Percentiles rank a stretch among this genome's conserved stretches.
Conservation (phyloP, 805 yeast species). For the Jamesozyma spencerorum region DNA sequence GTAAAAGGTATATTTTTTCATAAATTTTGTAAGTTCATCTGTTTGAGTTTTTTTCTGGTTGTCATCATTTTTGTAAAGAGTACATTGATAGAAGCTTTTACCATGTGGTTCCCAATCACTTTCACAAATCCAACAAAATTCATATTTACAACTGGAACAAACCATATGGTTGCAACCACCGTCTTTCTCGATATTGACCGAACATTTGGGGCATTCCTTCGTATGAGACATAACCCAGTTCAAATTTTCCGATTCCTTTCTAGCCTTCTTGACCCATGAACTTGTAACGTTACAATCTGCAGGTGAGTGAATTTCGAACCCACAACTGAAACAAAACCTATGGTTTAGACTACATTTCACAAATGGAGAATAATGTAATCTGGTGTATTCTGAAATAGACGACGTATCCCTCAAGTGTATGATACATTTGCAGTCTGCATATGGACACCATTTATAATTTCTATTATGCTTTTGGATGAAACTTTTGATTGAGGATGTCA, state of each 20-base stretch:
- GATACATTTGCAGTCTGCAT: slow-evolving; percentile 63
- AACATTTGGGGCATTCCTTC: slow-evolving; percentile 77
- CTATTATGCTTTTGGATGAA: slow-evolving; percentile 44
- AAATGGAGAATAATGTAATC: slow-evolving; percentile 41
- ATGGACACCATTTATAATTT: slow-evolving; percentile 70
- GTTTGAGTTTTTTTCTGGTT: slow-evolving; percentile 12
- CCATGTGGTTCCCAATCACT: slow-evolving; percentile 70
- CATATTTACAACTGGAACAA: slow-evolving; percentile 64
- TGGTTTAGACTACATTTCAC: slow-evolving; percentile 62
- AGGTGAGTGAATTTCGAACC: slow-evolving; percentile 70
- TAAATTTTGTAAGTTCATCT: slow-evolving; percentile 32
- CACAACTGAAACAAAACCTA: slow-evolving; percentile 72
- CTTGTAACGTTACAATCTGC: slow-evolving; percentile 65
- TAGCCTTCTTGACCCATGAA: slow-evolving; percentile 69
- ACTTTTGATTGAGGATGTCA: slow-evolving; percentile 35
- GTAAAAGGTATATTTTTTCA: slow-evolving; percentile 61
- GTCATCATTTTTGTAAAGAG: slow-evolving; percentile 42
- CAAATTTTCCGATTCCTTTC: slow-evolving; percentile 79
- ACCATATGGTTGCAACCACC: slow-evolving; percentile 98
- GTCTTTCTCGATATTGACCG: slow-evolving; percentile 72
- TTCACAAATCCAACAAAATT: slow-evolving; percentile 92
- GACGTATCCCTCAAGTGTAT: slow-evolving; percentile 35
- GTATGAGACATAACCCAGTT: slow-evolving; percentile 84
- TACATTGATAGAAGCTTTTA: slow-evolving; percentile 56
- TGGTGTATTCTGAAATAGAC: slow-evolving; percentile 19